These are phyloP conservation scores for Anaeramoeba ignava DNA, from an alignment of 78 protist genomes.

Conservation along the genomic window DNA sequence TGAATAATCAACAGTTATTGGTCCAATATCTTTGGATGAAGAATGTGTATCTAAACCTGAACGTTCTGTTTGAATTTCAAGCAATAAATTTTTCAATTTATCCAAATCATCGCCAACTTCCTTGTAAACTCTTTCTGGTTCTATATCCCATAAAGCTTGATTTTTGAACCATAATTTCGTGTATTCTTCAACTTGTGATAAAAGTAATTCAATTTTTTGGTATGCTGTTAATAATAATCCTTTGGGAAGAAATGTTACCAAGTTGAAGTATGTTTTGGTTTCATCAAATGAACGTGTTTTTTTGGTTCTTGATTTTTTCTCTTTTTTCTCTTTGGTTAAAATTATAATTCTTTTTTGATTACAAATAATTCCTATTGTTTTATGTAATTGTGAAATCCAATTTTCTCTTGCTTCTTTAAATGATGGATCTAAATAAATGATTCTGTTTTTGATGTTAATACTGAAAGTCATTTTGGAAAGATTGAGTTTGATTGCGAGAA, in stretches of 20 bases:
- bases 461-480: constrained; percentile 15
- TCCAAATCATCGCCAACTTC: not conserved
- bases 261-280: not conserved
- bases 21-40: constrained; percentile 40
- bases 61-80: not conserved
- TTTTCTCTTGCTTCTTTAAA: constrained; percentile 50
- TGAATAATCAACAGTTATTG: constrained; percentile 50
- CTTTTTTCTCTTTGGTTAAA: not conserved
- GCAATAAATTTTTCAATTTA: not conserved
- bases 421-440: constrained; percentile 61
- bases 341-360: not conserved
- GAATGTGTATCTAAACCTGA: not conserved
- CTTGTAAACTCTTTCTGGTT: not conserved
- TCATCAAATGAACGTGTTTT: not conserved
- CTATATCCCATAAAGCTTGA: not conserved
- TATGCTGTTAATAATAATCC: not conserved
- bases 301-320: not conserved
- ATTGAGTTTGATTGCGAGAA: not conserved
- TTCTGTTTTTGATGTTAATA: constrained; percentile 47
- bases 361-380: not conserved
- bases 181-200: not conserved
- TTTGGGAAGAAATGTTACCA: not conserved
- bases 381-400: constrained; percentile 44
- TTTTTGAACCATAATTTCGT: not conserved
- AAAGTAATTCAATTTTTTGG: not conserved